A percentile compares a stretch with the other conserved stretches of the same genome.
These are phyloP conservation scores for Cephalotrichum gorgonifer DNA, from an alignment of 2,329 filamentous ascomycete species.

Conservation along the genomic window DNA sequence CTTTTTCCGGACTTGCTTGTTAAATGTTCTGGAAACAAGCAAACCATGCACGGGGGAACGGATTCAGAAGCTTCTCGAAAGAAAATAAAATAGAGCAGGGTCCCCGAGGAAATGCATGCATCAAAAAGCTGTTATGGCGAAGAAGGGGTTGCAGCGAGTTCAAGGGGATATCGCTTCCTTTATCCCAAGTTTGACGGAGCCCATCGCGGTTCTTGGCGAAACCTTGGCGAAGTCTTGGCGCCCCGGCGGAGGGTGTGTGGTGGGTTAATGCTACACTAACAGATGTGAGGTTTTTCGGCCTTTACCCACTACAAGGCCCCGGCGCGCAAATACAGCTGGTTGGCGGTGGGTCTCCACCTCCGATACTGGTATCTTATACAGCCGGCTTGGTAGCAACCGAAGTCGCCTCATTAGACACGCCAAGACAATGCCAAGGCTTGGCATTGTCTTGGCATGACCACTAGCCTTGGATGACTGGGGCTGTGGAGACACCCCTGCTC, in stretches of 20 bases:
- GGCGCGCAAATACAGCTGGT: not conserved
- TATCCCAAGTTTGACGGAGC: conserved; percentile 1
- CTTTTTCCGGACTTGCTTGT: too few species aligned
- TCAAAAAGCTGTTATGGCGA: not conserved
- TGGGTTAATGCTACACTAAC: not conserved
- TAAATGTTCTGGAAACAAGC: not conserved
- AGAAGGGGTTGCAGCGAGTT: conserved; percentile 1
- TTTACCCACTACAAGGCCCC: not conserved
- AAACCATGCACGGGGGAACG: not conserved
- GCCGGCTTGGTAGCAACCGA: not conserved
- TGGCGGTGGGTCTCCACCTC: too few species aligned
- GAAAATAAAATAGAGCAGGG: too few species aligned
- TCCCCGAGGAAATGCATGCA: not conserved
- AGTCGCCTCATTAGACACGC: conserved; percentile 2
- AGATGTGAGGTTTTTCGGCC: not conserved
- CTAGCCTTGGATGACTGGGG: conserved; percentile 1
- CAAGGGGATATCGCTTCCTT: conserved; percentile 5
- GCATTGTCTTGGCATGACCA: conserved; percentile 4
- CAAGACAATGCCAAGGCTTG: conserved; percentile 6
- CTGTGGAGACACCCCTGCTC: conserved; percentile 1
- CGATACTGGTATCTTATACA: not conserved
- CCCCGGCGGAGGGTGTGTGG: not conserved
- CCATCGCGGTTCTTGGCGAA: not conserved
- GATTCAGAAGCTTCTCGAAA: not conserved
- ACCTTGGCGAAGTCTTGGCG: conserved; percentile 6